Evolutionary conservation across 176 grass and related monocot genomes (phyloP), one percentile per base, ranked within the genome.

Genomic region (Phragmites australis): DNA sequence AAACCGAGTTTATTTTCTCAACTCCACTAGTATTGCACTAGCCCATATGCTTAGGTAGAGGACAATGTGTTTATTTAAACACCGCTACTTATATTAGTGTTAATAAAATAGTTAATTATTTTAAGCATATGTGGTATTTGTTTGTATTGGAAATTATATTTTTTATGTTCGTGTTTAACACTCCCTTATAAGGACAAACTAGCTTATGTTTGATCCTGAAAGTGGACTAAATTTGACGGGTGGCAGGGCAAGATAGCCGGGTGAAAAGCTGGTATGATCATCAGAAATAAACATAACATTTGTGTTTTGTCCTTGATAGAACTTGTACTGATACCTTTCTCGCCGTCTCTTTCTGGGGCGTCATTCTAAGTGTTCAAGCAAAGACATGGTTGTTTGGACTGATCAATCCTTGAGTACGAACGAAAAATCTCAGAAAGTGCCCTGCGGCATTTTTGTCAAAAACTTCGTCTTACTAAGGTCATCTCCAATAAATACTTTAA

Each of bases 321-420:
- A 22, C 26, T n/a, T 34, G 8, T 27, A 26, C 62, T 18, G 25
- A 12, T 67, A 41, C 21, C 6, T 18, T 52, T 29, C 40, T 21
- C 31, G 11, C 14, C 11, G 47, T 61, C 48, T 55, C 40, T 74
- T 52, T 65, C 50, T 18, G 12, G 45, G 19, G 5, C 27, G 85
- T 40, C 86, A 10, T 73, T 56, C 77, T 78, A 76, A 77, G 64
- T 57, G 44, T 70, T n/a, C n/a, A 89, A 85, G 77, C 87, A 85
- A 89, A 76, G 11, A 0, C 77, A 42, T 1, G 77, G 55, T 40
- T 44, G 87, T 81, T 76, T 81, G 39, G 70, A 89, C 82, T 75
- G n/a, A 81, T 76, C 52, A 15, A 37, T 79, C 75, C 48, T 49
- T 8, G 3, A 66, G 67, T 82, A 78, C 46, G 39, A 49, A 42